Conservation (phyloP, 768 basidiomycete species). For the Amanita molliuscula region DNA sequence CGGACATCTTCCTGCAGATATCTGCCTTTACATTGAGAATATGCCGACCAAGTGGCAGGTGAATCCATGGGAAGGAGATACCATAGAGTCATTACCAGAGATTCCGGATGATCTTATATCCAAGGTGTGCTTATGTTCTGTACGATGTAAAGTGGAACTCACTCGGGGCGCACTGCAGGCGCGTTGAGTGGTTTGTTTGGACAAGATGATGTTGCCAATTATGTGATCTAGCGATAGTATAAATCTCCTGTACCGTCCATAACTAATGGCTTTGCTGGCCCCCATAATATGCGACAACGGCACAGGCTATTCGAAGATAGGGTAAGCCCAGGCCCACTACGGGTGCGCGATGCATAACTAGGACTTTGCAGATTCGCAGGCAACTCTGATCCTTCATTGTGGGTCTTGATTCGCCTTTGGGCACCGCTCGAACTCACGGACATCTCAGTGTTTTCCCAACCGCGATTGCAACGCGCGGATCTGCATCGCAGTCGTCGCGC, state of each 20-base stretch:
- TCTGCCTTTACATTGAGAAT: slow-evolving; percentile 71
- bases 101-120: slow-evolving; percentile 49
- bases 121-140: slow-evolving; percentile 29
- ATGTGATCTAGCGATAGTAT: slow-evolving; percentile 4
- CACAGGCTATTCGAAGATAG: slow-evolving; percentile 95
- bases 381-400: slow-evolving; percentile 98
- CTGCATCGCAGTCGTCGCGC: slow-evolving; percentile 48
- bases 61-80: slow-evolving; percentile 43
- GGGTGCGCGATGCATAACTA: slow-evolving; percentile 1
- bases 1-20: slow-evolving; percentile 63
- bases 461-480: slow-evolving; percentile 85
- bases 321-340: slow-evolving; percentile 34
- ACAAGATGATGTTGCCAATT: slow-evolving; percentile 11
- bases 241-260: background rate
- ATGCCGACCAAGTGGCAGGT: slow-evolving; percentile 67
- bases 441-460: slow-evolving; percentile 84
- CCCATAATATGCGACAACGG: slow-evolving; percentile 99
- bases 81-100: slow-evolving; percentile 48
- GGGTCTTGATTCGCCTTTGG: slow-evolving; percentile 21
- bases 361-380: slow-evolving; percentile 74
- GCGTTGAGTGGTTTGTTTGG: slow-evolving; percentile 13
- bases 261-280: slow-evolving; percentile 69
- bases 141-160: background rate
- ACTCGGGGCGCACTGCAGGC: slow-evolving; percentile 13
- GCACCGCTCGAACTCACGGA: slow-evolving; percentile 4